phyloP scores from a whole-genome alignment of 2,329 filamentous ascomycete species.

The Colletotrichum cordylinicola region DNA sequence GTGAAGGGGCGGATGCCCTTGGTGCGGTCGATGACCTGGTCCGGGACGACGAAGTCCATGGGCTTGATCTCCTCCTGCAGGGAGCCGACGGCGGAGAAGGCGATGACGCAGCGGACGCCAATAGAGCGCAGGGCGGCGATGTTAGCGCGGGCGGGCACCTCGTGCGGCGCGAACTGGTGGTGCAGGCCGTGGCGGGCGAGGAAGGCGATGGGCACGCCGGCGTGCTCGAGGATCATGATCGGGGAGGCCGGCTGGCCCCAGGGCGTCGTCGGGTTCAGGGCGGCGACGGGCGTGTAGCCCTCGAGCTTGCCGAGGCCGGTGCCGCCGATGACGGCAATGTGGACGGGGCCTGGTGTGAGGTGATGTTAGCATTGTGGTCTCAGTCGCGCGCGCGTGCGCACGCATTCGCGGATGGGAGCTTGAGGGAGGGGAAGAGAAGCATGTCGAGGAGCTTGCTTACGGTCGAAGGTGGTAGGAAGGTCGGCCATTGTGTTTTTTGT shows the following conservation, averaged over 20 bases:
- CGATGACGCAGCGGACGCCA: conserved; percentile 89
- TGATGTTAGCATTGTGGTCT: neutral
- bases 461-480: conserved; percentile 64
- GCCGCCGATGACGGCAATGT: conserved; percentile 90
- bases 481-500: conserved; percentile 46
- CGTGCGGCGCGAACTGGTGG: conserved; percentile 91
- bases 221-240: conserved; percentile 89
- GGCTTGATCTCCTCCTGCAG: conserved; percentile 92
- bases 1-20: conserved; percentile 95
- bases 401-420: neutral
- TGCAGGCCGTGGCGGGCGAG: conserved; percentile 88
- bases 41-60: conserved; percentile 94
- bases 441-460: conserved; percentile 43
- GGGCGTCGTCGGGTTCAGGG: conserved; percentile 78
- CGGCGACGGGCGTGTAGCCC: conserved; percentile 84
- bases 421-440: neutral
- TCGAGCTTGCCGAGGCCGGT: conserved; percentile 90
- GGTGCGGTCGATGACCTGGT: conserved; percentile 96
- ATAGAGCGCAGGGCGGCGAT: conserved; percentile 94
- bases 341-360: conserved; percentile 63
- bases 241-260: conserved; percentile 82
- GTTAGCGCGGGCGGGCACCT: conserved; percentile 94
- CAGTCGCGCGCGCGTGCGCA: neutral
- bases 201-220: conserved; percentile 85
- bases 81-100: conserved; percentile 93